Conservation (phyloP, 225 moss, liverwort and hornwort genomes). For the Climacium dendroides region DNA sequence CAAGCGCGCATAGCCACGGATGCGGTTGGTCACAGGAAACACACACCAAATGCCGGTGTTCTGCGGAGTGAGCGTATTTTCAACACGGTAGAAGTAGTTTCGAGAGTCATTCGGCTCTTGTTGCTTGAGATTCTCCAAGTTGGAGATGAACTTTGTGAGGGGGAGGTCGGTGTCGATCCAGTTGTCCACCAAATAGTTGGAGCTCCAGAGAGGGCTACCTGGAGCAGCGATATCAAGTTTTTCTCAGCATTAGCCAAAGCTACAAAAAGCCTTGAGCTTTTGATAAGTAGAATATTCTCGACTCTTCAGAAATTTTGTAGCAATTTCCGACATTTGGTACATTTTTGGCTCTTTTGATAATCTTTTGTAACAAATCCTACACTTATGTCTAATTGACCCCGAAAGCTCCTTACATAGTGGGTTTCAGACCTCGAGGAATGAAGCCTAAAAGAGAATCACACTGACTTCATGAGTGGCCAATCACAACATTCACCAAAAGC, state of each 20-base stretch:
- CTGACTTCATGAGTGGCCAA: background rate
- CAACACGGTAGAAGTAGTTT: slow-evolving; percentile 72
- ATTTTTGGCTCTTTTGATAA: background rate
- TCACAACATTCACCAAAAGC: background rate
- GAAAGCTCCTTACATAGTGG: background rate
- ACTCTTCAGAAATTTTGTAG: background rate
- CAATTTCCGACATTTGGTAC: background rate
- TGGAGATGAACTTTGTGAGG: slow-evolving; percentile 66
- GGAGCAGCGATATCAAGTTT: background rate
- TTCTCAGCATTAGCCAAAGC: background rate
- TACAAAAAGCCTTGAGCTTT: no score
- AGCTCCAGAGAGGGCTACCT: slow-evolving; percentile 63
- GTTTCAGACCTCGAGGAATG: background rate
- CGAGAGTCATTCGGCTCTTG: slow-evolving; percentile 45
- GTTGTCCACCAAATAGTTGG: slow-evolving; percentile 37
- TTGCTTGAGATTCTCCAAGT: slow-evolving; percentile 45
- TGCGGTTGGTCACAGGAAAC: slow-evolving; percentile 78
- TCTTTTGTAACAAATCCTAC: background rate
- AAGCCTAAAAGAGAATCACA: background rate
- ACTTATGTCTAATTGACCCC: background rate
- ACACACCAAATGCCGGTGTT: slow-evolving; percentile 52
- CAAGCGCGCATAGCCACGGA: slow-evolving; percentile 66
- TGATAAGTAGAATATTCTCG: background rate
- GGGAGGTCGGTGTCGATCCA: slow-evolving; percentile 55
- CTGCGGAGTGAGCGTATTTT: slow-evolving; percentile 91